These are phyloP conservation scores for Ajuga reptans DNA, from an alignment of 305 asterid species.

Conservation along the genomic window DNA sequence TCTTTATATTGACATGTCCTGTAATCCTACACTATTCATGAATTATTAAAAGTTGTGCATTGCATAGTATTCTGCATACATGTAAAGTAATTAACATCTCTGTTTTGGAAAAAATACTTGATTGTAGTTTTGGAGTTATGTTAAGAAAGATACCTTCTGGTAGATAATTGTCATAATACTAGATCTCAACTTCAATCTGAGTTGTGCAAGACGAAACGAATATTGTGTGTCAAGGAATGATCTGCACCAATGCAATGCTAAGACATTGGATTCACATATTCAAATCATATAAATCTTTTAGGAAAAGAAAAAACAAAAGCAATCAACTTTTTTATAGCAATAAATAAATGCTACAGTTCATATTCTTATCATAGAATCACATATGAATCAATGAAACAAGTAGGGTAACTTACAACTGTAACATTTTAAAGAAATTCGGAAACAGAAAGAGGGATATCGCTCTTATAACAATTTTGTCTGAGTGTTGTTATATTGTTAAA, in stretches of 20 bases:
- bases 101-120: neutral
- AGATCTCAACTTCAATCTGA: conserved; percentile 83
- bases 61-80: neutral
- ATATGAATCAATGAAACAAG: neutral
- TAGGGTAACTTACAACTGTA: neutral
- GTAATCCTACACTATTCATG: neutral
- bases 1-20: neutral
- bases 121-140: neutral
- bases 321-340: neutral
- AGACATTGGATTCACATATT: conserved; percentile 4
- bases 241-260: conserved; percentile 44
- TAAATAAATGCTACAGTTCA: neutral
- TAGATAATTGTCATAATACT: conserved; percentile 80
- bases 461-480: neutral
- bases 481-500: neutral
- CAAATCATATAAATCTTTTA: neutral
- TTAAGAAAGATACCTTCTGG: conserved; percentile 49
- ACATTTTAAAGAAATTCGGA: neutral
- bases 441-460: neutral
- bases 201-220: conserved; percentile 67
- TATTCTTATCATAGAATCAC: neutral
- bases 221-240: conserved; percentile 95
- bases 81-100: neutral
- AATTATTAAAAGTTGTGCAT: neutral
- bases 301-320: neutral